These are phyloP conservation scores for Tulasnella sp. DNA, from an alignment of 768 basidiomycete genomes.

Conservation along the genomic window DNA sequence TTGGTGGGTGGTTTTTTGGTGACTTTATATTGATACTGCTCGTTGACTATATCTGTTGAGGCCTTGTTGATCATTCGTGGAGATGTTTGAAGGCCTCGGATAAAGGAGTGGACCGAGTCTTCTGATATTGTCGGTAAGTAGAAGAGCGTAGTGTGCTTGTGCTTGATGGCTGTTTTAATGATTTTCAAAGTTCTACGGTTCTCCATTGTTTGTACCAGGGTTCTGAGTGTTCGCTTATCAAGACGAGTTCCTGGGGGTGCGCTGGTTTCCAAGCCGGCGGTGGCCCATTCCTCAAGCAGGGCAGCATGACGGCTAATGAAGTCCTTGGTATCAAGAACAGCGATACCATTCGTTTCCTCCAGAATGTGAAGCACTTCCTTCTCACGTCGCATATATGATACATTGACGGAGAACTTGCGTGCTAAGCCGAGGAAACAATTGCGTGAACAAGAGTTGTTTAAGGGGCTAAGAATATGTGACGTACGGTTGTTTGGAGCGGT, in stretches of 20 bases:
- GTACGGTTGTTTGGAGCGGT: not conserved
- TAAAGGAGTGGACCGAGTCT: conserved; percentile 21
- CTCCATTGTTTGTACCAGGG: conserved; percentile 51
- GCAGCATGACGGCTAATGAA: conserved; percentile 53
- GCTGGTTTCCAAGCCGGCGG: conserved; percentile 57
- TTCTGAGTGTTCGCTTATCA: conserved; percentile 60
- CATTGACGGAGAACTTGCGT: conserved; percentile 32
- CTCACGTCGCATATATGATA: conserved; percentile 69
- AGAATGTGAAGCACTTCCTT: conserved; percentile 64
- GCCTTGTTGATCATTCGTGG: too few relatives aligned
- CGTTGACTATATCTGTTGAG: not conserved
- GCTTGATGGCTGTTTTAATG: conserved; percentile 51
- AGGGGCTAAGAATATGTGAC: not conserved
- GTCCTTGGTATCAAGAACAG: conserved; percentile 45
- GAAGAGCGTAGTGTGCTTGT: conserved; percentile 46
- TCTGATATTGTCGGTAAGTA: conserved; percentile 51
- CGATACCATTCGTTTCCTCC: conserved; percentile 54
- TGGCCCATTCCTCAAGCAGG: conserved; percentile 45
- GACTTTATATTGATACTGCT: not conserved
- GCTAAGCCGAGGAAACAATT: conserved; percentile 1
- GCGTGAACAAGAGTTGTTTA: not conserved
- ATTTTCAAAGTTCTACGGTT: conserved; percentile 56
- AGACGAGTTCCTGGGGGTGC: conserved; percentile 54
- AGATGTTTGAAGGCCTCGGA: not conserved
- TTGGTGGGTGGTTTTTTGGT: not conserved